Conservation (phyloP, 2,329 filamentous ascomycete species). For the Podosphaera leucotricha region DNA sequence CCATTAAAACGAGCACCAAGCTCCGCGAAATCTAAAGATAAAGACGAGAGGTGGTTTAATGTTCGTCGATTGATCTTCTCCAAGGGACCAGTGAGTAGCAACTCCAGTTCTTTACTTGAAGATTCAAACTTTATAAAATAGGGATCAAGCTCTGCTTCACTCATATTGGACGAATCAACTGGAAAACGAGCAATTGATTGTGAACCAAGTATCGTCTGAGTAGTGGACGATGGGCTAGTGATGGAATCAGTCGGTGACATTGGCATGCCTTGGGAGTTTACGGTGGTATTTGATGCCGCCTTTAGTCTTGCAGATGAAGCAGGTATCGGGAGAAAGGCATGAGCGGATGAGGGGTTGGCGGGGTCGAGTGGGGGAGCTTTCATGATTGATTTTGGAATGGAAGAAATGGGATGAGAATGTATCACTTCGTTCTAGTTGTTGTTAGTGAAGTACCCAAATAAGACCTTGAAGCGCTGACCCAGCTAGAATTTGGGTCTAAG, state of each 20-base stretch:
- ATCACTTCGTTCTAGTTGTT: conserved; percentile 71
- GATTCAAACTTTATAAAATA: conserved; percentile 90
- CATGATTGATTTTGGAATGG: conserved; percentile 79
- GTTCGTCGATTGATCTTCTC: conserved; percentile 90
- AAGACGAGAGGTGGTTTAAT: conserved; percentile 58
- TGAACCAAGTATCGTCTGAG: conserved; percentile 29
- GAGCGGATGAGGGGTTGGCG: conserved; percentile 72
- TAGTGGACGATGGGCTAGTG: conserved; percentile 26
- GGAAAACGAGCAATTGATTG: conserved; percentile 64
- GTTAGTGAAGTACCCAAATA: conserved; percentile 4
- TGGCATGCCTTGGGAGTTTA: conserved; percentile 25
- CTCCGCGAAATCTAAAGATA: conserved; percentile 76
- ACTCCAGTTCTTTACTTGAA: conserved; percentile 76
- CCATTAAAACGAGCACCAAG: conserved; percentile 91
- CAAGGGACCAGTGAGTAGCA: conserved; percentile 73
- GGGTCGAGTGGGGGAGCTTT: conserved; percentile 90
- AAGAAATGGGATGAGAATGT: conserved; percentile 70
- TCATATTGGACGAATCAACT: conserved; percentile 48
- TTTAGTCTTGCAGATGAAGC: conserved; percentile 69
- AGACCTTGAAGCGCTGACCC: conserved; percentile 33
- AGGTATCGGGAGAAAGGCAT: conserved; percentile 71
- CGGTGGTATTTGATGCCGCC: conserved; percentile 18
- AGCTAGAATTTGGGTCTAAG: conserved; percentile 92
- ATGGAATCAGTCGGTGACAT: conserved; percentile 27
- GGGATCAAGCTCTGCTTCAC: conserved; percentile 77